Evolutionary conservation across 2,329 filamentous ascomycete species (phyloP), one percentile per base, ranked within the genome.

Genomic region (Ascochyta pisi): DNA sequence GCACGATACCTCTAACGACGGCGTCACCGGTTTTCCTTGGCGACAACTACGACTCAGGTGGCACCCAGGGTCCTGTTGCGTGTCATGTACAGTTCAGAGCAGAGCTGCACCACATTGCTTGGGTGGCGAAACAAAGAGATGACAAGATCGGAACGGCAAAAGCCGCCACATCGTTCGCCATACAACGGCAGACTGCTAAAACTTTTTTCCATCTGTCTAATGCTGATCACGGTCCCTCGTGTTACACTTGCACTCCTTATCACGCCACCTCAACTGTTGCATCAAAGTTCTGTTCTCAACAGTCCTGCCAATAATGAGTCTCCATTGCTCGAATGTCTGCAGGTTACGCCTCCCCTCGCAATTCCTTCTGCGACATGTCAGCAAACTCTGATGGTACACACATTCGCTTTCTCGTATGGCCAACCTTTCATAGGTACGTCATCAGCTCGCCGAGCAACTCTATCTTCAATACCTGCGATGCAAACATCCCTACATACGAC

Each of bases 321-420:
- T 15, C 62, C 70, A 19, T 64, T 80, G 24, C 77, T 89, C 48
- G 81, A 89, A 63, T 88, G 87, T 66, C 87, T 92, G 64, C 84
- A 92, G 75, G 85, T 91, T 15, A 84, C 87, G 47, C 84, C 85
- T 62, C 89, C 89, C 1, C 82, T 92, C 3, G 73, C 86, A 51
- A 83, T 80, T 19, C 81, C 83, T 0, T 57, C 62, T 45, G 61
- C 63, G 33, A 69, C 76, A 44, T 86, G 83, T 68, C 76, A 83
- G 39, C 70, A 86, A 35, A 74, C 83, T n/a, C 74, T 94, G 51
- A 90, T 92, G 84, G 78, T 86, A 3, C 82, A 92, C 74, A 82
- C 83, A 0, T 94, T 94, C 78, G 89, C 79, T 10, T 84, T 78
- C 60, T 92, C 89, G 60, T 93, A 92, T 70, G 88, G 87, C n/a